phyloP scores from a whole-genome alignment of 2,329 filamentous ascomycete species.

The Fusarium sp. region DNA sequence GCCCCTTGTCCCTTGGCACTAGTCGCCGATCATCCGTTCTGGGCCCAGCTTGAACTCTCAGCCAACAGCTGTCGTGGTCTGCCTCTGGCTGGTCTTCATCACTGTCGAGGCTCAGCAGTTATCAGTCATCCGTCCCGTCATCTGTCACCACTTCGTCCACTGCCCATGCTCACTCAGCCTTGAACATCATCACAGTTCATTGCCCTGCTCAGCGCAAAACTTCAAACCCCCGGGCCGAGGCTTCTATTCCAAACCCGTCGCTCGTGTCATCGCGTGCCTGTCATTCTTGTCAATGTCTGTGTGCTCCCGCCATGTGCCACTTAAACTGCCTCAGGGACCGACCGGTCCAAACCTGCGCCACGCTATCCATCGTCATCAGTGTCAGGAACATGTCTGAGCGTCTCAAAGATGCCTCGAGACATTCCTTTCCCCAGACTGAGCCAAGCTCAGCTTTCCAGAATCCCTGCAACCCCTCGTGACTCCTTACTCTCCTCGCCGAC shows the following conservation, averaged over 20 bases:
- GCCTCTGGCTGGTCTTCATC: background rate
- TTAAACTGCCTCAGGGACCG: background rate
- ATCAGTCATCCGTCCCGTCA: background rate
- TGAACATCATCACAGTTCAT: background rate
- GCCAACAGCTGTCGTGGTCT: background rate
- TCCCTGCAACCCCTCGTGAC: constrained; percentile 3
- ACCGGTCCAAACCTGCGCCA: background rate
- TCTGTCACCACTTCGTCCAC: background rate
- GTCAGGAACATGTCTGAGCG: constrained; percentile 1
- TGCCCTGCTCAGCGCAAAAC: background rate
- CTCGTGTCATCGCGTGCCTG: background rate
- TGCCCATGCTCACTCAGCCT: background rate
- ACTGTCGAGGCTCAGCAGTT: background rate
- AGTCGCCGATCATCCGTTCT: constrained; percentile 39
- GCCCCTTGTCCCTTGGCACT: constrained; percentile 34
- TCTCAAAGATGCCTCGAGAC: constrained; percentile 17
- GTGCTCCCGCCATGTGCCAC: background rate
- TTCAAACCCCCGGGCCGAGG: background rate
- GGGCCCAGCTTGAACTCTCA: constrained; percentile 17
- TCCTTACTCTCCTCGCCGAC: background rate
- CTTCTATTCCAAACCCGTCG: background rate
- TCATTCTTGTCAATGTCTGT: background rate
- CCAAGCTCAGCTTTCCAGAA: background rate
- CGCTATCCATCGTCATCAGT: background rate
- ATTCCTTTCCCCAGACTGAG: constrained; percentile 6